Conservation (phyloP, 1,284 basidiomycete species). For the Schizophyllum amplum region DNA sequence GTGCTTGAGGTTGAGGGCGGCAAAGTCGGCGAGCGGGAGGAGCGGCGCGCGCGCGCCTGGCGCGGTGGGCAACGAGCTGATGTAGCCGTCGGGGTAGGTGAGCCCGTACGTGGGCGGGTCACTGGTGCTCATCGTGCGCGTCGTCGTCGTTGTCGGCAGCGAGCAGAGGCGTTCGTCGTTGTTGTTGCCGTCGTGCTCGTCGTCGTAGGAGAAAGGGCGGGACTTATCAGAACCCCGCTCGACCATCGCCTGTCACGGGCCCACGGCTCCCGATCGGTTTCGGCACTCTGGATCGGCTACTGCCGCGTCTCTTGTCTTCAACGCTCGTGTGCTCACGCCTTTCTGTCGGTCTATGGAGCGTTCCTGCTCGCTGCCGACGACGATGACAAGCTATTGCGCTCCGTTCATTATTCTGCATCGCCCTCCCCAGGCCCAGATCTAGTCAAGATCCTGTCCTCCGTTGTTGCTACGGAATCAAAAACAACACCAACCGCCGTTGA, state of each 20-base stretch:
- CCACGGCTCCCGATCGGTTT: neutral
- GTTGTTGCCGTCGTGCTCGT: neutral
- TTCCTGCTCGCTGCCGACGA: neutral
- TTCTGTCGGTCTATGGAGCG: neutral
- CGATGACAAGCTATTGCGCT: neutral
- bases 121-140: neutral
- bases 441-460: neutral
- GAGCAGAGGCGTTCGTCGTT: neutral
- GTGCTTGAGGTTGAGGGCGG: constrained; percentile 54
- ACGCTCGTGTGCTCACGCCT: too few species aligned
- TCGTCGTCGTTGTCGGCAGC: neutral
- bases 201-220: neutral
- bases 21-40: constrained; percentile 49
- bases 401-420: neutral
- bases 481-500: neutral
- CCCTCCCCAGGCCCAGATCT: neutral
- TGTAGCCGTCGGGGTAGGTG: neutral
- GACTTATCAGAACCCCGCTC: too few species aligned
- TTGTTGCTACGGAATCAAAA: neutral
- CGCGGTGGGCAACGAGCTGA: neutral
- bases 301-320: too few species aligned
- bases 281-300: neutral
- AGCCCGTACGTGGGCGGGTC: neutral
- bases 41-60: constrained; percentile 23
- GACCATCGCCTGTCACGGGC: too few species aligned